Evolutionary conservation across 176 grass and related monocot species (phyloP), one percentile per base, ranked within the genome.

Genomic region (Echinochloa phyllopogon): DNA sequence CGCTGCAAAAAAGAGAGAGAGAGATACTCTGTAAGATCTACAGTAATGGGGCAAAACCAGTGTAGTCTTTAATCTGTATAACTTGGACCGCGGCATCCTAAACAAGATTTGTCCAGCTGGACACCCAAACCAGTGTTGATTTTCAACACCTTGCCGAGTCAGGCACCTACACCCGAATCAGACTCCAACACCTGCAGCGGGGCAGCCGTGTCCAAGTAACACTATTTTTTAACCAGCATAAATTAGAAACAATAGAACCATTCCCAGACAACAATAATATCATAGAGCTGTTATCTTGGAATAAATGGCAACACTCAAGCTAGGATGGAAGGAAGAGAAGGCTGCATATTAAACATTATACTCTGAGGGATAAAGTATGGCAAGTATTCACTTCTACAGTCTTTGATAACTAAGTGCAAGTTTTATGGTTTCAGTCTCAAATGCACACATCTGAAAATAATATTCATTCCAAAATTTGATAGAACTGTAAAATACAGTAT

Each of bases 1-100:
- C 89, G 79, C 93, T 94, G 87, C 40, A 86, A 33, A 44, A 9
- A 44, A 44, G 79, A 17, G 27, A 77, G 67, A 89, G 81, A 86
- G 79, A 18, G 42, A 16, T 71, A 9, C 36, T 83, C 23, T 12
- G 39, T 52, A 87, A 48, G 42, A 77, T 78, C 48, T 64, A 82
- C 15, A 63, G 78, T 72, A 58, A 75, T 50, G 25, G 24, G 37
- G 37, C 24, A 36, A 83, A 77, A 75, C 10, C 41, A 79, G 41
- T 81, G n/a, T 25, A 33, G 29, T 33, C 29, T 33, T 33, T 33
- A 33, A 33, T 33, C 2, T 1, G 29, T 33, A 33, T 33, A 51
- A 36, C 14, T 72, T 25, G 24, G 69, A 72, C 69, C 49, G 24
- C 12, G 17, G 44, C 15, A 14, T 72, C 69, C 14, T 72, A 50